Evolutionary conservation across 2,329 filamentous ascomycete species (phyloP), one percentile per base, ranked within the genome.

Genomic region (Colletotrichum eleusines): DNA sequence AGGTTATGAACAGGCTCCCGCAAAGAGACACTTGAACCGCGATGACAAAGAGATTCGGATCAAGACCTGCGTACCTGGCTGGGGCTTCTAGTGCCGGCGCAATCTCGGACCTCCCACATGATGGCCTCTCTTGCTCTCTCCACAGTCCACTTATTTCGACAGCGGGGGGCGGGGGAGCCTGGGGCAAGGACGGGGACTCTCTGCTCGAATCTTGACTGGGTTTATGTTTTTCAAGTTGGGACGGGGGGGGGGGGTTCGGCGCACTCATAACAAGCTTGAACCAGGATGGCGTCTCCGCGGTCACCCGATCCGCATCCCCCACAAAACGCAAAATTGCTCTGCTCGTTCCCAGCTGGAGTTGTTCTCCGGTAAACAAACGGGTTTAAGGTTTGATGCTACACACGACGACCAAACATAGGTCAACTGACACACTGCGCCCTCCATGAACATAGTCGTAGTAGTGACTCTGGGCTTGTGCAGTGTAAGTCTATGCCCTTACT

Each of bases 101-200:
- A 58, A 68, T 48, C 58, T 68, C 69, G 69, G 69, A 42, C 69
- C 64, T 69, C 69, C n/a, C 69, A 71, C 68, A 69, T 55, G 42
- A 58, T 50, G 48, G 2, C 20, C 53, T n/a, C 33, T 11, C n/a
- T n/a, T n/a, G n/a, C n/a, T n/a, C n/a, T 16, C 7, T 54, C 48
- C 48, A 48, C 14, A 26, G 44, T 40, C 55, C 63, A 69, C 69
- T 63, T 42, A 48, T 46, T 20, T 57, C 26, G 6, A 60, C 69
- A 28, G 64, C 65, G 64, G 69, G 64, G 64, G 58, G 50, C 55
- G 58, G 57, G 58, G 64, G 59, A 60, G 44, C 51, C 44, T 46
- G 64, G 68, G 64, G 35, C 28, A 5, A 50, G 48, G 55, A 51
- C n/a, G 63, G 48, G 67, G 48, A 5, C 31, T n/a, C 20, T 54